These are phyloP conservation scores for Camellia japonica DNA, from an alignment of 148 eudicot species.

Conservation along the genomic window DNA sequence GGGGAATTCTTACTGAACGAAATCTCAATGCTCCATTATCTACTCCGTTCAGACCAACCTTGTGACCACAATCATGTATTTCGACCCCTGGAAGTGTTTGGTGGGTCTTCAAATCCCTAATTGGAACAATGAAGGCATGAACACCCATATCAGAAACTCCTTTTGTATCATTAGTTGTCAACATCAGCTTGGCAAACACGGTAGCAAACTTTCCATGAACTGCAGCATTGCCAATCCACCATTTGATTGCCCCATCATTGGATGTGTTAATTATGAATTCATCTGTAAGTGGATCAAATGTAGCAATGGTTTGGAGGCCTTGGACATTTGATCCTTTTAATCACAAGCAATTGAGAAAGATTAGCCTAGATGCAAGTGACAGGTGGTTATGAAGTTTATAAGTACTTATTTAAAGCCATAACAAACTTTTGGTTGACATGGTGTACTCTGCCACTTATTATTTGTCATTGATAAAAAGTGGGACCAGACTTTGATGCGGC, in stretches of 20 bases:
- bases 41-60: slow-evolving; percentile 90
- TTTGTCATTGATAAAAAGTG: no score
- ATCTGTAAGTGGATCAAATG: slow-evolving; percentile 74
- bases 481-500: no score
- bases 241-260: slow-evolving; percentile 86
- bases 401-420: not conserved
- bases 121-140: slow-evolving; percentile 91
- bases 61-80: slow-evolving; percentile 96
- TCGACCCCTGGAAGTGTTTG: slow-evolving; percentile 76
- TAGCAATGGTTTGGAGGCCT: slow-evolving; percentile 82
- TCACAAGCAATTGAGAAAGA: slow-evolving; percentile 7
- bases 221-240: slow-evolving; percentile 99
- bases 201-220: slow-evolving; percentile 92
- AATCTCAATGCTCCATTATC: slow-evolving; percentile 92
- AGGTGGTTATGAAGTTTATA: not conserved
- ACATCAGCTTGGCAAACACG: slow-evolving; percentile 81
- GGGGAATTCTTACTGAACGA: slow-evolving; percentile 77
- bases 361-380: slow-evolving; percentile 4
- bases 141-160: slow-evolving; percentile 92
- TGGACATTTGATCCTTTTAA: slow-evolving; percentile 86
- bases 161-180: slow-evolving; percentile 70
- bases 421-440: not conserved
- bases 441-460: no score
- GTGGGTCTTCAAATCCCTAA: slow-evolving; percentile 76
- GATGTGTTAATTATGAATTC: slow-evolving; percentile 88